phyloP scores from a whole-genome alignment of 2,329 filamentous ascomycete species.

The Diaporthe longicolla region DNA sequence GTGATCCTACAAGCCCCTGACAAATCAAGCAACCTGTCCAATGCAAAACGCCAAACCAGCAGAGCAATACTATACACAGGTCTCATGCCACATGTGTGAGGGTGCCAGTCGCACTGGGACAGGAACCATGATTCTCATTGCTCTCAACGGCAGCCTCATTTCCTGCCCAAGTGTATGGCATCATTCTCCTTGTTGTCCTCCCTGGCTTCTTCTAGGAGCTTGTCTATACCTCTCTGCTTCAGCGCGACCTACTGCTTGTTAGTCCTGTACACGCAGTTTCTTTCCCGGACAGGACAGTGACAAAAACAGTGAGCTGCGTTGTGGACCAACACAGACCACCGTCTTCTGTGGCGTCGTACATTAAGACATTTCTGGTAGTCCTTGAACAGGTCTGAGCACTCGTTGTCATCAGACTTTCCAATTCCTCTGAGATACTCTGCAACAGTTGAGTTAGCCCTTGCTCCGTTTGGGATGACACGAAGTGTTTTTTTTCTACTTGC shows the following conservation, averaged over 20 bases:
- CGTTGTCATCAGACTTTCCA: conserved; percentile 80
- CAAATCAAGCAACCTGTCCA: not conserved
- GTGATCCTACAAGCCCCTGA: not conserved
- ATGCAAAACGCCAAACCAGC: conserved; percentile 3
- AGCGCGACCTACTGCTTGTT: conserved; percentile 78
- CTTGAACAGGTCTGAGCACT: conserved; percentile 88
- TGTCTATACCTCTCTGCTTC: conserved; percentile 91
- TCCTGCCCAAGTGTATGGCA: conserved; percentile 72
- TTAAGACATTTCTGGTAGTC: conserved; percentile 89
- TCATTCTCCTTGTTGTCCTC: conserved; percentile 93
- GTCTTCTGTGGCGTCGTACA: conserved; percentile 64
- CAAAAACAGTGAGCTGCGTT: not conserved
- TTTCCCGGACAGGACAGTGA: not conserved
- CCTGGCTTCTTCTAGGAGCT: conserved; percentile 90
- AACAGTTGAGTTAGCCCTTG: conserved; percentile 44
- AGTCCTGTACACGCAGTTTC: conserved; percentile 7
- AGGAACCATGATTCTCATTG: not conserved
- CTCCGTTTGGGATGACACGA: conserved; percentile 15
- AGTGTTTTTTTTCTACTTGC: conserved; percentile 65
- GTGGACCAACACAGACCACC: not conserved
- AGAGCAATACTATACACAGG: not conserved
- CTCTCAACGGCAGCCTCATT: conserved; percentile 44
- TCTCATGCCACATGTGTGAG: not conserved
- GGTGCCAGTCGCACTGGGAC: not conserved
- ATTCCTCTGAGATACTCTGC: conserved; percentile 91